Percentiles rank a stretch among this genome's conserved stretches.
These are phyloP conservation scores for Irineochytrium annulatum DNA, from an alignment of 192 early-diverging fungal genomes.

Conservation along the genomic window DNA sequence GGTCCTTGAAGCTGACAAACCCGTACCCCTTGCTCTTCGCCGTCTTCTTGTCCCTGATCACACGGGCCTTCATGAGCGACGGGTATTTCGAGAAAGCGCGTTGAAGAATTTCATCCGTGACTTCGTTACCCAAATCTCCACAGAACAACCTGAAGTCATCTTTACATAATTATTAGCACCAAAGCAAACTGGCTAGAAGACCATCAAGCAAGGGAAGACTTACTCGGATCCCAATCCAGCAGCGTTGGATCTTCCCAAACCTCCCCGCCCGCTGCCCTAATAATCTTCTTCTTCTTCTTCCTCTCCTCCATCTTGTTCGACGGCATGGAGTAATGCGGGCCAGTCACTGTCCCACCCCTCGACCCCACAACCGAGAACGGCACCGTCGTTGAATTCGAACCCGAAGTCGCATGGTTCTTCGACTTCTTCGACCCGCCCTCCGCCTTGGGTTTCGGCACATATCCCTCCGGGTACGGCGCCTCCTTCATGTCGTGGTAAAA, in stretches of 20 bases:
- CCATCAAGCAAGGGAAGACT: background rate
- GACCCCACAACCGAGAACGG: no score
- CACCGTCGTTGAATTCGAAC: no score
- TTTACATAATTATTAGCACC: slow-evolving; percentile 13
- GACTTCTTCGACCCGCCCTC: background rate
- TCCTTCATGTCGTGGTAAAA: background rate
- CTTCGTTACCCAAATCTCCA: slow-evolving; percentile 92
- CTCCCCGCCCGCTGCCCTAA: slow-evolving; percentile 85
- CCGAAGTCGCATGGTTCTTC: background rate
- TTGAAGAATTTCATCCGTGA: slow-evolving; percentile 74
- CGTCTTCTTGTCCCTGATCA: slow-evolving; percentile 81
- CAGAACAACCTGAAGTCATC: slow-evolving; percentile 93
- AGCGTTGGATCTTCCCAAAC: slow-evolving; percentile 89
- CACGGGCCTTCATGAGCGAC: slow-evolving; percentile 72
- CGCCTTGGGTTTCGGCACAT: slow-evolving; percentile 4
- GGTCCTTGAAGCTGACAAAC: slow-evolving; percentile 87
- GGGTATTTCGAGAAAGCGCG: slow-evolving; percentile 84
- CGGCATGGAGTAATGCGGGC: slow-evolving; percentile 7
- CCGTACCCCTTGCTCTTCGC: slow-evolving; percentile 89
- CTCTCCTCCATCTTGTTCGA: slow-evolving; percentile 36
- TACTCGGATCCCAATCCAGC: slow-evolving; percentile 76
- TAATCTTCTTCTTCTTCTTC: slow-evolving; percentile 58
- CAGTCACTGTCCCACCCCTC: no score
- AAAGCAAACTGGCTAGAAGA: background rate
- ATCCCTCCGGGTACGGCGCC: slow-evolving; percentile 9